Conservation (phyloP, 192 early-diverging fungal genomes). For the Backusella sp. region DNA sequence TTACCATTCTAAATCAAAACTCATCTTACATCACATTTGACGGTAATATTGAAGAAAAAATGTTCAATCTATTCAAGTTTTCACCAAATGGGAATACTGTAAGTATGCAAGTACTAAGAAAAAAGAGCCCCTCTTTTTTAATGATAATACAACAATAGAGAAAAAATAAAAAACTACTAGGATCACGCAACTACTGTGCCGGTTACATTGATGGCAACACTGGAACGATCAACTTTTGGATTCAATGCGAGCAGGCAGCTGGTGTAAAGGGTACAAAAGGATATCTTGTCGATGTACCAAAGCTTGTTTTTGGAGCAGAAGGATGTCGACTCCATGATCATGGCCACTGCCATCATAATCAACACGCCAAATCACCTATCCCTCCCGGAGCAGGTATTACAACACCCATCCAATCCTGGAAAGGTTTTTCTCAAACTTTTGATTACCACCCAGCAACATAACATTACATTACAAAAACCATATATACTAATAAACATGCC, state of each 20-base stretch:
- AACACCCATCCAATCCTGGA: background rate
- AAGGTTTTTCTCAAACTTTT: background rate
- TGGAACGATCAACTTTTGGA: slow-evolving; percentile 26
- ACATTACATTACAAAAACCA: background rate
- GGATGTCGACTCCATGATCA: background rate
- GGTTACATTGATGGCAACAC: slow-evolving; percentile 23
- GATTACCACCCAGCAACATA: background rate
- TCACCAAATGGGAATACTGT: slow-evolving; percentile 28
- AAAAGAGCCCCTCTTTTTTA: background rate
- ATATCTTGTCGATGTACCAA: slow-evolving; percentile 17
- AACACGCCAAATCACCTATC: background rate
- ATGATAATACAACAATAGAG: background rate
- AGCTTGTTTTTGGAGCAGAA: slow-evolving; percentile 16
- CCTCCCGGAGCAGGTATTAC: background rate
- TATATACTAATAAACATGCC: background rate
- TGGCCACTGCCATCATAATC: background rate
- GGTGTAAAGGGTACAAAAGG: slow-evolving; percentile 20
- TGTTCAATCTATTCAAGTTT: slow-evolving; percentile 62
- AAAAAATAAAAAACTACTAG: slow-evolving; percentile 25
- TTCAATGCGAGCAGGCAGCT: slow-evolving; percentile 20
- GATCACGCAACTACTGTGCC: slow-evolving; percentile 20
- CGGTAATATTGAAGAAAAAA: slow-evolving; percentile 60
- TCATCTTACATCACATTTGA: slow-evolving; percentile 53
- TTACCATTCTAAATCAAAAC: slow-evolving; percentile 59
- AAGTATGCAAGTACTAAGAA: background rate